Evolutionary conservation across 208 protist genomes (phyloP).

Genomic region (Trypanosoma lewisi): DNA sequence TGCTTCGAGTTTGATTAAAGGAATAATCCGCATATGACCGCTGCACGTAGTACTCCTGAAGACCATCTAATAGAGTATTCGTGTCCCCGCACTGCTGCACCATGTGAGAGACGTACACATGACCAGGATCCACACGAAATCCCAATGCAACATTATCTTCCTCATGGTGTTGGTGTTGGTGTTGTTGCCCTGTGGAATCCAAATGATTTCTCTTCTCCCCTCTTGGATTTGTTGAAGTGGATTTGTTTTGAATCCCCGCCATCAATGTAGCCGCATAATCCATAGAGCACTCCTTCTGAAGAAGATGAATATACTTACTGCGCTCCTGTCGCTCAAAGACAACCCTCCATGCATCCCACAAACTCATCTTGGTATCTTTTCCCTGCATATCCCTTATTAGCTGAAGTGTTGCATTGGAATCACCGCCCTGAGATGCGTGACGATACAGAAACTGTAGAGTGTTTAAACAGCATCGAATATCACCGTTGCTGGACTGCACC

Average conservation of each 20-base stretch:
- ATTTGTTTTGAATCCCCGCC: neutral
- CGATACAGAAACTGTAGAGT: conserved; percentile 74
- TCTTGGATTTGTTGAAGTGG: neutral
- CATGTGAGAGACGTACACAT: conserved; percentile 52
- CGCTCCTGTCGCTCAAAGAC: conserved; percentile 55
- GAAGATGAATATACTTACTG: conserved; percentile 51
- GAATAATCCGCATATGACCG: conserved; percentile 70
- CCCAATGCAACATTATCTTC: conserved; percentile 30
- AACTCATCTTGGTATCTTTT: conserved; percentile 47
- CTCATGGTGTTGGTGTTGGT: neutral
- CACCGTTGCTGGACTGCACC: conserved; percentile 55
- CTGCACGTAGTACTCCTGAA: conserved; percentile 74
- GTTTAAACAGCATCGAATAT: conserved; percentile 87
- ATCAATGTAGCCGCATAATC: conserved; percentile 52
- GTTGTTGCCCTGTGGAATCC: neutral
- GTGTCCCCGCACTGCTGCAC: conserved; percentile 32
- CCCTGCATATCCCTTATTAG: conserved; percentile 58
- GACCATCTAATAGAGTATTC: conserved; percentile 50
- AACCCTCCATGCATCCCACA: conserved; percentile 44
- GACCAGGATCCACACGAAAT: conserved; percentile 75
- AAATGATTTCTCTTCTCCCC: neutral
- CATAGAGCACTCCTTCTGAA: conserved; percentile 58
- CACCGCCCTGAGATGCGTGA: neutral
- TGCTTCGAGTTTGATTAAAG: conserved; percentile 39
- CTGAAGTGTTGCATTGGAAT: conserved; percentile 16